Percentiles rank a stretch among this genome's conserved stretches.
Evolutionary conservation across 306 rosid species (phyloP).

Genomic region (Purshia tridentata): DNA sequence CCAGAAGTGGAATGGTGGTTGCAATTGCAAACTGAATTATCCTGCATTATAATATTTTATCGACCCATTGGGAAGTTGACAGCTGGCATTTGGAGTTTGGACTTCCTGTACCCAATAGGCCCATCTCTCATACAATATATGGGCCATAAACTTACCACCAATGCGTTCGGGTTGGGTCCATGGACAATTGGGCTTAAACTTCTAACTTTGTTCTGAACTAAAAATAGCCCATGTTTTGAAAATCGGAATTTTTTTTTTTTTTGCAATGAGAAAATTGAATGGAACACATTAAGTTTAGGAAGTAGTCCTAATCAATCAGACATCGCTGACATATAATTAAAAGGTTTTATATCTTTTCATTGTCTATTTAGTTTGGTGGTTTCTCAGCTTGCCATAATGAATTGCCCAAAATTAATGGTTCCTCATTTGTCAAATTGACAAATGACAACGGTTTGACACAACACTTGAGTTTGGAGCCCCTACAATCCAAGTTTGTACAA

Average conservation of each 20-base stretch:
- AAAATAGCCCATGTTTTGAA: not conserved
- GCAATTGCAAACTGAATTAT: no score
- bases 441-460: not conserved
- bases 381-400: not conserved
- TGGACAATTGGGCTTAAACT: no score
- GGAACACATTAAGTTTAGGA: not conserved
- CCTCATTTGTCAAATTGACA: not conserved
- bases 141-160: no score
- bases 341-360: not conserved
- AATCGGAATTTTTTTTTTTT: not conserved
- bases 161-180: no score
- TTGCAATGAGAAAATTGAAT: no score
- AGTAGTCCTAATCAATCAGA: not conserved
- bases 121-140: no score
- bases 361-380: not conserved
- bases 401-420: not conserved
- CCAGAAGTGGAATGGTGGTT: no score
- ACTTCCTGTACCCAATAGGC: no score
- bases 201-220: no score
- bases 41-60: no score
- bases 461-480: not conserved
- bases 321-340: not conserved
- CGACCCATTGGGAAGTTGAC: no score
- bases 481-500: constrained; percentile 7
- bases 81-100: no score